Conservation (phyloP, 2,329 filamentous ascomycete species). For the Colletotrichum tabaci region DNA sequence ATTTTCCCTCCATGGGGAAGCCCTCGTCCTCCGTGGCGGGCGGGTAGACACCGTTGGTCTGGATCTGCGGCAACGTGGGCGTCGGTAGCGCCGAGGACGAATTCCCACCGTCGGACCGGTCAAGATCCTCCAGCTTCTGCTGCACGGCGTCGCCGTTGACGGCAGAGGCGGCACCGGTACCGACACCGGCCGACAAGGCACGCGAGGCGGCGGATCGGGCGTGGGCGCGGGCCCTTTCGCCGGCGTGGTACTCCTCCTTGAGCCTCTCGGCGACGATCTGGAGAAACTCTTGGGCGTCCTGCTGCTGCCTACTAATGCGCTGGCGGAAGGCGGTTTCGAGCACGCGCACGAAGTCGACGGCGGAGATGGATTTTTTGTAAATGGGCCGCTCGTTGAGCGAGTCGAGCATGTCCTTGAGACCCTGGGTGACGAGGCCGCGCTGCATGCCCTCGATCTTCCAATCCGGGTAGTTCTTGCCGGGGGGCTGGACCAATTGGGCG, state of each 20-base stretch:
- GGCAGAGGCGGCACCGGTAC: neutral
- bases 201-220: constrained; percentile 56
- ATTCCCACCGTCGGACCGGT: constrained; percentile 39
- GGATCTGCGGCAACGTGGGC: constrained; percentile 36
- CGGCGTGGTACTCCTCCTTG: constrained; percentile 94
- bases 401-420: constrained; percentile 93
- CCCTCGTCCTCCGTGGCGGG: constrained; percentile 57
- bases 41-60: constrained; percentile 36
- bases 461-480: constrained; percentile 61
- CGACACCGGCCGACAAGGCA: constrained; percentile 31
- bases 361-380: constrained; percentile 93
- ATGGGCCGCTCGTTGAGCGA: constrained; percentile 93
- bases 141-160: constrained; percentile 47
- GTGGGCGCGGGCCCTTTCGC: constrained; percentile 77
- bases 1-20: constrained; percentile 92
- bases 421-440: constrained; percentile 85
- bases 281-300: constrained; percentile 97
- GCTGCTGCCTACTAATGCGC: constrained; percentile 92
- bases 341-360: constrained; percentile 84
- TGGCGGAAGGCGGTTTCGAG: constrained; percentile 91
- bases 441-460: constrained; percentile 81
- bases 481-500: constrained; percentile 69
- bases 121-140: constrained; percentile 50
- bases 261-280: constrained; percentile 94
- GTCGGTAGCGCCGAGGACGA: constrained; percentile 36